Evolutionary conservation across 441 rosid genomes (phyloP).

Genomic region (Jatropha podagrica): DNA sequence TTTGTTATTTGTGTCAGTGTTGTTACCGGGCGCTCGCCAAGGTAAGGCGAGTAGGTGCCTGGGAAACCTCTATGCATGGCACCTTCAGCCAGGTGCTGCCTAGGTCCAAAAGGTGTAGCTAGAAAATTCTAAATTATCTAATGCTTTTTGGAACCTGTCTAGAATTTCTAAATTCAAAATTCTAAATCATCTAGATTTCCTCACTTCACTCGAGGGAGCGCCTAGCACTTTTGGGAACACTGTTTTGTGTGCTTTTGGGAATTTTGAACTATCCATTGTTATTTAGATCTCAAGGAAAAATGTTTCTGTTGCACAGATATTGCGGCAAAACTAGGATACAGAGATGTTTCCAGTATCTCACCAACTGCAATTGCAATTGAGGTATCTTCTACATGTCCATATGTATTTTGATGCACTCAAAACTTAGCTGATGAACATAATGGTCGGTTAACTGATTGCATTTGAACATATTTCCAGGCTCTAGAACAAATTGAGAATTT

Average conservation of each 20-base stretch:
- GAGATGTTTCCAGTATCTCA: slow-evolving; percentile 54
- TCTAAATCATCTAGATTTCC: no score
- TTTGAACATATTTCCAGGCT: slow-evolving; percentile 35
- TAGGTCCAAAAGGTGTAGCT: no score
- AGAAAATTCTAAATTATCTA: no score
- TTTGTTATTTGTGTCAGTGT: neutral
- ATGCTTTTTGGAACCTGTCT: no score
- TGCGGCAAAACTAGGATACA: slow-evolving; percentile 58
- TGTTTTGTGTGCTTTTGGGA: neutral
- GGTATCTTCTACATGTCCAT: slow-evolving; percentile 32
- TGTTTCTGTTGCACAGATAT: slow-evolving; percentile 46
- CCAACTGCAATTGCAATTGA: slow-evolving; percentile 73
- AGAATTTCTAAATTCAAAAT: no score
- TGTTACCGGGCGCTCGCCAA: no score
- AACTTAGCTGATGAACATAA: no score
- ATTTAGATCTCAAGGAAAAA: neutral
- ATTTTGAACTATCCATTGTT: neutral
- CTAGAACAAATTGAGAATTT: slow-evolving; percentile 48
- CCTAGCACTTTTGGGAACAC: no score
- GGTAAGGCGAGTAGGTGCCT: no score
- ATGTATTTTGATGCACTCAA: neutral
- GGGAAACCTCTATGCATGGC: no score
- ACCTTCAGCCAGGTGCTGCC: no score
- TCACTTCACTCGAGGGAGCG: no score
- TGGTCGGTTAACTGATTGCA: slow-evolving; percentile 9